phyloP scores from a whole-genome alignment of 805 yeast genomes.

The Kodamaea fukazawae region DNA sequence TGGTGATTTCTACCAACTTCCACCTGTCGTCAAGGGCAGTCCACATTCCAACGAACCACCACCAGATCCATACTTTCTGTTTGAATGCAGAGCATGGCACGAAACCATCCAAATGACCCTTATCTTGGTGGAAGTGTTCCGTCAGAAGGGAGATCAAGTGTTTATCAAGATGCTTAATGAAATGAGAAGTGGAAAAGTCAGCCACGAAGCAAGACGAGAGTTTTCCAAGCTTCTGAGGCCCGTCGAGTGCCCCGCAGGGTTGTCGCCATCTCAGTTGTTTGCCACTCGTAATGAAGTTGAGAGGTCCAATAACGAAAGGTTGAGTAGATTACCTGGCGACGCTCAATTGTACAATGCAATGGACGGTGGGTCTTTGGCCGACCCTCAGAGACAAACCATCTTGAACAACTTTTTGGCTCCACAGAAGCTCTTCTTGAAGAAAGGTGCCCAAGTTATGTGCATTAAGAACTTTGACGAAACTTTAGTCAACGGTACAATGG shows the following conservation, averaged over 20 bases:
- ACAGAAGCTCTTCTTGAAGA: conserved; percentile 51
- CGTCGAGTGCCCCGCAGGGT: conserved; percentile 50
- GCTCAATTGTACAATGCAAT: conserved; percentile 43
- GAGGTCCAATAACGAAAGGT: conserved; percentile 52
- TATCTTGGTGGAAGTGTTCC: conserved; percentile 61
- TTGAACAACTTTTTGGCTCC: conserved; percentile 65
- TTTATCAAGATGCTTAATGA: conserved; percentile 76
- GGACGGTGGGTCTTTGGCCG: conserved; percentile 55
- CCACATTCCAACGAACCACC: conserved; percentile 24
- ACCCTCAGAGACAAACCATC: conserved; percentile 41
- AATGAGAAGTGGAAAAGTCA: conserved; percentile 61
- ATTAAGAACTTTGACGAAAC: conserved; percentile 70
- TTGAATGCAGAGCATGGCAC: conserved; percentile 64
- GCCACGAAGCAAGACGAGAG: conserved; percentile 44
- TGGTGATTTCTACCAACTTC: conserved; percentile 82
- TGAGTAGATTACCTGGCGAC: conserved; percentile 46
- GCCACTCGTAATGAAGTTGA: conserved; percentile 75
- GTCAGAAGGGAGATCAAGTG: conserved; percentile 71
- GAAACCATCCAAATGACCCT: conserved; percentile 55
- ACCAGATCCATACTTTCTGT: conserved; percentile 49
- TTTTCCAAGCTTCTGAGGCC: conserved; percentile 54
- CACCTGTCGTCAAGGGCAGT: conserved; percentile 56
- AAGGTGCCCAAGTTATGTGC: conserved; percentile 82
- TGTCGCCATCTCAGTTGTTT: conserved; percentile 71
- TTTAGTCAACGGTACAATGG: conserved; percentile 75